Conservation (phyloP, 2,329 filamentous ascomycete species). For the Arachnopeziza araneosa region DNA sequence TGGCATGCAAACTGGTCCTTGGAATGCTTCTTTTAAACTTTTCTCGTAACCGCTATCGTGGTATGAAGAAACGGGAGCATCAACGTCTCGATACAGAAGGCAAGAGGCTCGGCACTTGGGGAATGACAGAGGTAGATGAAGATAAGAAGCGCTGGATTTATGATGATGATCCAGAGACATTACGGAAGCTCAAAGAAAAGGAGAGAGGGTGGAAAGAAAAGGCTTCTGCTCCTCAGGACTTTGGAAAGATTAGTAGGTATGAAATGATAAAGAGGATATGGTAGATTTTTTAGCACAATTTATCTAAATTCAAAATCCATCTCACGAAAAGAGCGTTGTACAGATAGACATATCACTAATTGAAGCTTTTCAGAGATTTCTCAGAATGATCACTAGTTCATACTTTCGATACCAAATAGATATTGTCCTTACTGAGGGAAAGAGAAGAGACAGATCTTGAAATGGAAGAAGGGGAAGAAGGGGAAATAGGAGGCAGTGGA, state of each 20-base stretch:
- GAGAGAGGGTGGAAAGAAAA: constrained; percentile 58
- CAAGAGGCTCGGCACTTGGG: constrained; percentile 73
- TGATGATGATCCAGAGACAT: constrained; percentile 70
- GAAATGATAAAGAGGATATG: constrained; percentile 98
- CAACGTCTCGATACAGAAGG: constrained; percentile 63
- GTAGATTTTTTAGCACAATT: constrained; percentile 41
- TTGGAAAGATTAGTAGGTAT: constrained; percentile 70
- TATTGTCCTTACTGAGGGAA: too few relatives aligned
- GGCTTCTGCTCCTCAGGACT: constrained; percentile 47
- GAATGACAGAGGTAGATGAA: constrained; percentile 81
- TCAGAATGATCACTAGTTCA: too few relatives aligned
- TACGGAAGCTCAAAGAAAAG: constrained; percentile 55
- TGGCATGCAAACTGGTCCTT: constrained; percentile 78
- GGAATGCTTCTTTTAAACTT: constrained; percentile 84
- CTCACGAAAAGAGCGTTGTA: too few relatives aligned
- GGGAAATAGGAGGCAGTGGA: too few relatives aligned
- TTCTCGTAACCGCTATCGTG: constrained; percentile 69
- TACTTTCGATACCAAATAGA: too few relatives aligned
- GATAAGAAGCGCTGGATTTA: constrained; percentile 84
- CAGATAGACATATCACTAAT: too few relatives aligned
- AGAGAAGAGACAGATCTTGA: too few relatives aligned
- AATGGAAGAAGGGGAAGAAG: too few relatives aligned
- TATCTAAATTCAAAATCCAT: background rate
- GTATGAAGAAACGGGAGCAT: constrained; percentile 66
- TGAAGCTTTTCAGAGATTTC: too few relatives aligned